A percentile compares a stretch with the other conserved stretches of the same genome.
Evolutionary conservation across 2,329 filamentous ascomycete genomes (phyloP).

Genomic region (Pseudogymnoascus sp.): DNA sequence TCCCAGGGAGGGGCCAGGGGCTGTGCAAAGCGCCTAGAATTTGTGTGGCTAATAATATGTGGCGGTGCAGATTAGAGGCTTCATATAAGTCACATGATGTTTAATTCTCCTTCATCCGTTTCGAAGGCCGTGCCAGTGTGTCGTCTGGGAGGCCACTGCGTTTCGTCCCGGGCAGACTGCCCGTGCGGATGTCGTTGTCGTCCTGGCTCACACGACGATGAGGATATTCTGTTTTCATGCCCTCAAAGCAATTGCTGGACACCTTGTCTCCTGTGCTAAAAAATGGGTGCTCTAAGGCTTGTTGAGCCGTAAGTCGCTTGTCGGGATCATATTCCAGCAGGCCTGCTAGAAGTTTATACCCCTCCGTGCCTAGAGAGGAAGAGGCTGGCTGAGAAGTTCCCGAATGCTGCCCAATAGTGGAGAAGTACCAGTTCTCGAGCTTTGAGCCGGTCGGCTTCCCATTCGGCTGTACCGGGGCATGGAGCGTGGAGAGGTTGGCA

Average conservation of each 20-base stretch:
- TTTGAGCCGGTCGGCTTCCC: constrained; percentile 25
- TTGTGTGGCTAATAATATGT: neutral
- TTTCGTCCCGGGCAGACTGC: constrained; percentile 85
- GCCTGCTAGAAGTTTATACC: constrained; percentile 71
- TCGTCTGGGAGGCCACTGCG: constrained; percentile 80
- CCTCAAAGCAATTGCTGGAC: constrained; percentile 81
- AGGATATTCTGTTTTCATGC: constrained; percentile 80
- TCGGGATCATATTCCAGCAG: constrained; percentile 89
- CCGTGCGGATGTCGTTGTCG: constrained; percentile 89
- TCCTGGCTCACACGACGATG: constrained; percentile 85
- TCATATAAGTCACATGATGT: neutral
- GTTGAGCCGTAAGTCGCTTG: constrained; percentile 76
- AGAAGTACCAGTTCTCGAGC: constrained; percentile 75
- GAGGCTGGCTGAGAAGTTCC: constrained; percentile 31
- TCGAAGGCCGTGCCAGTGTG: constrained; percentile 51
- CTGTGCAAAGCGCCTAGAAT: neutral
- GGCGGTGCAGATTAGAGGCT: neutral
- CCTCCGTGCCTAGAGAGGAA: constrained; percentile 63
- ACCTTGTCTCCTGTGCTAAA: constrained; percentile 65
- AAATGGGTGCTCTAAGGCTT: constrained; percentile 85
- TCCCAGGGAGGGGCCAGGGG: neutral
- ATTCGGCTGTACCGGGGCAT: constrained; percentile 36
- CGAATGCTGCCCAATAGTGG: constrained; percentile 48
- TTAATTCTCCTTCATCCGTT: constrained; percentile 49
- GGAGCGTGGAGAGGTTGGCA: constrained; percentile 53